Conservation (phyloP, 2,329 filamentous ascomycete genomes). For the Bipolaris sorokiniana region DNA sequence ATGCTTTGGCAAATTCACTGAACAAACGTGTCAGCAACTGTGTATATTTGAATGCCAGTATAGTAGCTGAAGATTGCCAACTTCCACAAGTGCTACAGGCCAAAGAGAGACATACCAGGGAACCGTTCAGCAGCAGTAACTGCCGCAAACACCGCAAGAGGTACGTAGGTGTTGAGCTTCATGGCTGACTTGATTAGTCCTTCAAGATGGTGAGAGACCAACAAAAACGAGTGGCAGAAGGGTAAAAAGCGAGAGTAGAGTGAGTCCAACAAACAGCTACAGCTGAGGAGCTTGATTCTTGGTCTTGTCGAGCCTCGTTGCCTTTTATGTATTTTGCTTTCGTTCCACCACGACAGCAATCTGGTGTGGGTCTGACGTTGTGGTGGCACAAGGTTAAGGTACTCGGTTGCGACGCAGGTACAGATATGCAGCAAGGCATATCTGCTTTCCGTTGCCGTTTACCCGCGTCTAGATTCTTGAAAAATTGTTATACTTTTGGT, state of each 20-base stretch:
- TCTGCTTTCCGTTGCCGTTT: slow-evolving; percentile 20
- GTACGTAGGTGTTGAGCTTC: slow-evolving; percentile 27
- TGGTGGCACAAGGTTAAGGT: slow-evolving; percentile 11
- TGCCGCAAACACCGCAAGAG: slow-evolving; percentile 17
- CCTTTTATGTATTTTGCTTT: slow-evolving; percentile 24
- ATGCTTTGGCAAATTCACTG: slow-evolving; percentile 24
- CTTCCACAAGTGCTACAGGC: neutral
- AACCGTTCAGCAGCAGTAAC: slow-evolving; percentile 21
- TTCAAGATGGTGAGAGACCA: neutral
- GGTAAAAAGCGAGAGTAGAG: slow-evolving; percentile 22
- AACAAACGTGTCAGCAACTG: neutral
- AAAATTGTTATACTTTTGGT: neutral
- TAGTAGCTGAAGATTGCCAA: neutral
- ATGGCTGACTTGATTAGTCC: slow-evolving; percentile 12
- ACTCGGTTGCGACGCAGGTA: slow-evolving; percentile 17
- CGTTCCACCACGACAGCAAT: slow-evolving; percentile 7
- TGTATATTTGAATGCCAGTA: neutral
- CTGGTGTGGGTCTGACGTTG: slow-evolving; percentile 5
- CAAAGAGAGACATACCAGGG: slow-evolving; percentile 20
- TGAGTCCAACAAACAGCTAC: slow-evolving; percentile 14
- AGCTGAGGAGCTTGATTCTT: slow-evolving; percentile 9
- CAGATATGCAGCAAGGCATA: slow-evolving; percentile 30
- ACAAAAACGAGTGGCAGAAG: slow-evolving; percentile 12
- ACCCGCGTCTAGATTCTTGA: neutral
- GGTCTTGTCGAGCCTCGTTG: neutral